Percentiles rank a stretch among this genome's conserved stretches.
Conservation (phyloP, 2,329 filamentous ascomycete genomes). For the Hirsutella rhossiliensis region DNA sequence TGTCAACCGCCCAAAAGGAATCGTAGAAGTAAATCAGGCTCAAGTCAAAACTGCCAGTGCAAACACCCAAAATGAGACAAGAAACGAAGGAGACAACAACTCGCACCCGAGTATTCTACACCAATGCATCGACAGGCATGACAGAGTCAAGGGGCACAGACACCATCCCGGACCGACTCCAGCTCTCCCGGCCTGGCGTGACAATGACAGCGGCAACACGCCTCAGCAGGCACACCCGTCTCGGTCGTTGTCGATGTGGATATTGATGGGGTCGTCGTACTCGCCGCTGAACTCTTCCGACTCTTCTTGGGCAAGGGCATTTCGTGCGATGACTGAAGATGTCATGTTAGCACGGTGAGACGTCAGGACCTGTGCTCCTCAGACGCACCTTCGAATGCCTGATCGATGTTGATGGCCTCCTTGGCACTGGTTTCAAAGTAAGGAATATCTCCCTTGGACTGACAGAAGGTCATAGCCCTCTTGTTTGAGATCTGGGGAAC, state of each 20-base stretch:
- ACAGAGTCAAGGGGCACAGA: too few species aligned
- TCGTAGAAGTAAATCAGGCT: neutral
- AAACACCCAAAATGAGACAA: conserved; percentile 4
- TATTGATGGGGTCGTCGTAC: conserved; percentile 96
- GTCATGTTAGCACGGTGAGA: neutral
- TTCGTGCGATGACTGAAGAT: conserved; percentile 75
- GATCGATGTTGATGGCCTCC: conserved; percentile 96
- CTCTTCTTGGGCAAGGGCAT: conserved; percentile 92
- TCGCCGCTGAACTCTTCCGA: conserved; percentile 96
- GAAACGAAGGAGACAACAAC: conserved; percentile 3
- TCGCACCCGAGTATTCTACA: conserved; percentile 4
- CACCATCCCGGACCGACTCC: too few species aligned
- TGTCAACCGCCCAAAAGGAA: neutral
- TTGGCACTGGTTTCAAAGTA: conserved; percentile 99
- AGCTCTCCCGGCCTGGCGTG: neutral
- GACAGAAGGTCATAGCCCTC: conserved; percentile 92
- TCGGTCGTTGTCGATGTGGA: conserved; percentile 87
- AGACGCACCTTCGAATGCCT: conserved; percentile 51
- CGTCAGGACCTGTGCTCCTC: neutral
- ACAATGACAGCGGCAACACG: neutral
- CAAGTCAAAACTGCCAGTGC: conserved; percentile 1
- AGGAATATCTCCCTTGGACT: conserved; percentile 92
- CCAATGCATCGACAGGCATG: neutral
- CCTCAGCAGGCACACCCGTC: conserved; percentile 84
- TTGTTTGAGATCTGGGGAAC: conserved; percentile 73